Evolutionary conservation across 2,329 filamentous ascomycete species (phyloP).

Genomic region (Amauroascus verrucosus): DNA sequence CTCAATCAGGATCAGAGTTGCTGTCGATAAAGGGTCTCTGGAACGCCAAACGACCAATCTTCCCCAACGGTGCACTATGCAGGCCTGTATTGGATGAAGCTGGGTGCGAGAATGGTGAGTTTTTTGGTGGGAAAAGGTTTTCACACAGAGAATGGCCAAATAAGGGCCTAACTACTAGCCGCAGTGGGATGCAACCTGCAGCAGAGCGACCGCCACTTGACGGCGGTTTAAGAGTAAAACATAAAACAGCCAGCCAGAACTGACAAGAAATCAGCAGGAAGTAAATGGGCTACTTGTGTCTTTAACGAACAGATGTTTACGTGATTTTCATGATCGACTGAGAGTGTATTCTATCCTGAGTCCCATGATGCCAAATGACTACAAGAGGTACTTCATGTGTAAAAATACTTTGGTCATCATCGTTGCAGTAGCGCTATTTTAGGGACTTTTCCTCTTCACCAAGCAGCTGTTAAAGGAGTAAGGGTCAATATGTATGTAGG

Average conservation of each 20-base stretch:
- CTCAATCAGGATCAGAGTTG: constrained; percentile 2
- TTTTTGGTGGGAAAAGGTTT: constrained; percentile 2
- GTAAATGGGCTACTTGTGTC: neutral
- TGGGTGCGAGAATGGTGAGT: neutral
- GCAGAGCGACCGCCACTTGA: neutral
- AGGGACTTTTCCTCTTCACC: neutral
- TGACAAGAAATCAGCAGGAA: neutral
- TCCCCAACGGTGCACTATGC: neutral
- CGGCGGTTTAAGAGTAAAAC: constrained; percentile 1
- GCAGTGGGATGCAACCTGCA: constrained; percentile 6
- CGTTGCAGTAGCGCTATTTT: neutral
- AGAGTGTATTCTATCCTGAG: too few relatives aligned
- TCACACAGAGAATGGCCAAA: neutral
- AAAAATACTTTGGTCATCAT: neutral
- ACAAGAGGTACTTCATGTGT: neutral
- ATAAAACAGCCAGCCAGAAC: neutral
- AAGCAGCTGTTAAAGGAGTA: too few relatives aligned
- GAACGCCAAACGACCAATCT: neutral
- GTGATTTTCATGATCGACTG: too few relatives aligned
- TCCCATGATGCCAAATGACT: neutral
- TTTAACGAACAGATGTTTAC: neutral
- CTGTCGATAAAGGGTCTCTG: neutral
- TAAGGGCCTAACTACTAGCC: neutral
- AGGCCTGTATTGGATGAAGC: constrained; percentile 1
- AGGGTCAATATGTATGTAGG: too few relatives aligned